A percentile compares a stretch with the other conserved stretches of the same genome.
Conservation (phyloP, 2,329 filamentous ascomycete genomes). For the Decorospora gaudefroyi region DNA sequence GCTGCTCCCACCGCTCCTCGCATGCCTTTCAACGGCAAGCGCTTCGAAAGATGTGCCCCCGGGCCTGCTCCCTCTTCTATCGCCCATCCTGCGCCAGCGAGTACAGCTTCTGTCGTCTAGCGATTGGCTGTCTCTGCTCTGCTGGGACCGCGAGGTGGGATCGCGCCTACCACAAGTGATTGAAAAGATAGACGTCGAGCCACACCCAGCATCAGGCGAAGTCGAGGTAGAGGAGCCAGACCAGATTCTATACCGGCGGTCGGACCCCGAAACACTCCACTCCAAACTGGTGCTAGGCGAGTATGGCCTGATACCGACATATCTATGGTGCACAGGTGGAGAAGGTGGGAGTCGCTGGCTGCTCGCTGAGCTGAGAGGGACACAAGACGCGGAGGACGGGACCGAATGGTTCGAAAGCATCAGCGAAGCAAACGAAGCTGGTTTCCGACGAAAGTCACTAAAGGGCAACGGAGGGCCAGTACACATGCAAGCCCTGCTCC, state of each 20-base stretch:
- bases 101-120: constrained; percentile 65
- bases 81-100: constrained; percentile 66
- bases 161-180: constrained; percentile 65
- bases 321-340: constrained; percentile 71
- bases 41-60: constrained; percentile 64
- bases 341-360: constrained; percentile 70
- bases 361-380: constrained; percentile 69
- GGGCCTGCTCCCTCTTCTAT: constrained; percentile 63
- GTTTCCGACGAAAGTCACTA: constrained; percentile 37
- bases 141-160: constrained; percentile 65
- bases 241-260: constrained; percentile 65
- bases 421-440: constrained; percentile 63
- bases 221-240: constrained; percentile 73
- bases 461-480: constrained; percentile 24
- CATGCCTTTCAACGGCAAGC: constrained; percentile 65
- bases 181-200: constrained; percentile 67
- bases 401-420: constrained; percentile 63
- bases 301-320: constrained; percentile 65
- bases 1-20: constrained; percentile 65
- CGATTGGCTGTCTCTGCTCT: constrained; percentile 74
- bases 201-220: constrained; percentile 80
- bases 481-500: constrained; percentile 14
- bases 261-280: constrained; percentile 77
- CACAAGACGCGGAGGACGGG: constrained; percentile 61
- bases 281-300: constrained; percentile 65